Evolutionary conservation across 345 rosid genomes (phyloP), one percentile per base, ranked within the genome.

Genomic region (Populus tremula): DNA sequence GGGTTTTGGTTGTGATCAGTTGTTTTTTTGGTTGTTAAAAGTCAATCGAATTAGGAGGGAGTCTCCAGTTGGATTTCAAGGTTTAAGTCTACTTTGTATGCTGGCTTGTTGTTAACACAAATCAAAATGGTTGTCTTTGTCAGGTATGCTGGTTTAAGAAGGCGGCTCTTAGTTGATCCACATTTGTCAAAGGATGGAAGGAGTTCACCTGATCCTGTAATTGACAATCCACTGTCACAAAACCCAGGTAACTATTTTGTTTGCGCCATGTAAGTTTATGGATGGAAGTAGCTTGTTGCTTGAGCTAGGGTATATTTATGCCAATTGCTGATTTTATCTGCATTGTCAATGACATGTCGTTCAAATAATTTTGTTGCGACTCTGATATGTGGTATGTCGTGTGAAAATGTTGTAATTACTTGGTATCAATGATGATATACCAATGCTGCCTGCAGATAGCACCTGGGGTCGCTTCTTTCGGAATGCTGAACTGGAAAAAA

Each of bases 401-500:
- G n/a, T 35, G 25, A 54, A 14, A 39, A 72, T 54, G 18, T 4
- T 63, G 39, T 33, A 0, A 49, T 6, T n/a, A 7, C 49, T 69
- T 69, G 18, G 1, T 33, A n/a, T 62, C 50, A n/a, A 77, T n/a
- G 18, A 50, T 73, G 65, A 59, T 23, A 33, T 63, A 10, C 10
- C 2, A 61, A 63, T 59, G 35, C 6, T 41, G 31, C 27, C 29
- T 75, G 85, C 89, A 93, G 99, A 96, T 81, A 96, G 99, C 87
- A 88, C 92, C 47, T 96, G 99, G 99, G 90, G 98, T 36, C 94
- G 94, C 56, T 91, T 90, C 87, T 96, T 93, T 81, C 92, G 94
- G 35, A 93, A 89, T 80, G 98, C 98, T 16, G 98, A 93, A 88
- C 85, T 96, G 75, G 99, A 93, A 82, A 96, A 91, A 85, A 93